A percentile compares a stretch with the other conserved stretches of the same genome.
Conservation (phyloP, 441 rosid genomes). For the Mallotus japonicus region DNA sequence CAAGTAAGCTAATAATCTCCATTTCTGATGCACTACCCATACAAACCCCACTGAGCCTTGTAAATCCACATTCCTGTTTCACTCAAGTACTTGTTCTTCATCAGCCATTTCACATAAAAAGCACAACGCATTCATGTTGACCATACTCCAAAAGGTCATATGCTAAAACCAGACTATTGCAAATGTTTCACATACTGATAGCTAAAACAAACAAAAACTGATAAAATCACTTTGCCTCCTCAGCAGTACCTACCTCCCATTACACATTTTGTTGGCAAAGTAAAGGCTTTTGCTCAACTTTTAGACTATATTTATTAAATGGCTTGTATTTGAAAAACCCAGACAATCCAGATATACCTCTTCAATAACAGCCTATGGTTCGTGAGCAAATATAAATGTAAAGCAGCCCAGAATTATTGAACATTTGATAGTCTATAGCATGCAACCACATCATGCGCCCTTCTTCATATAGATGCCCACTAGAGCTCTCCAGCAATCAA, state of each 20-base stretch:
- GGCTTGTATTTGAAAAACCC: background rate
- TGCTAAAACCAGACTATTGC: background rate
- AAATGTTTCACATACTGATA: background rate
- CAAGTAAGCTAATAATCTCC: background rate
- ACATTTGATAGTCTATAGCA: constrained; percentile 1
- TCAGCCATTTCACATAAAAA: background rate
- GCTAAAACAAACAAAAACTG: no score
- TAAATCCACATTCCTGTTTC: background rate
- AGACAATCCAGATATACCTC: constrained; percentile 12
- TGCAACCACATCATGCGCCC: background rate
- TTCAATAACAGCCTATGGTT: background rate
- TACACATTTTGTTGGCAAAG: background rate
- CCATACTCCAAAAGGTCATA: background rate
- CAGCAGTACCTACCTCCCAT: no score
- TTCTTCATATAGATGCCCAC: constrained; percentile 1
- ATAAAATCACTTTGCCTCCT: background rate
- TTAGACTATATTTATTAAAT: constrained; percentile 1
- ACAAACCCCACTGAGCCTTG: background rate
- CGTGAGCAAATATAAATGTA: constrained; percentile 17
- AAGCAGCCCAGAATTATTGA: background rate
- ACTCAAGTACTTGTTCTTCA: background rate
- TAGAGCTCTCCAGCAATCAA: constrained; percentile 5
- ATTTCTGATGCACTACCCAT: background rate
- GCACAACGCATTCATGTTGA: background rate
- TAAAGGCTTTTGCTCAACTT: constrained; percentile 8